Conservation (phyloP, 768 basidiomycete genomes). For the Tulasnella sp. region DNA sequence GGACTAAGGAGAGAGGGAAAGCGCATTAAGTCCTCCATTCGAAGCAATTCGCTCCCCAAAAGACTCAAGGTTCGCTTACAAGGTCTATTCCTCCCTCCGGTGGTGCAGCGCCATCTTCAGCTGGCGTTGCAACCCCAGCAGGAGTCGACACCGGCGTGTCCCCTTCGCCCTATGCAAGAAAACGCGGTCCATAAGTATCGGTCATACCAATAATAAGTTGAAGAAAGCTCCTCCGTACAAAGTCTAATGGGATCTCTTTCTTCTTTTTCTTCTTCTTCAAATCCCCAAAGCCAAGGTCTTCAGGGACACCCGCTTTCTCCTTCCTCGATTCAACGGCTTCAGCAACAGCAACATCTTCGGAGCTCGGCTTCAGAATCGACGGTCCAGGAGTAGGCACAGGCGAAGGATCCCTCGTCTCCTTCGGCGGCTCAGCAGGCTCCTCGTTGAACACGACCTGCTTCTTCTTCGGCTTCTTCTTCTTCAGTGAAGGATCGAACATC, state of each 20-base stretch:
- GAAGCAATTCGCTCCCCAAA: not conserved
- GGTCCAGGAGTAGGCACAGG: conserved; percentile 8
- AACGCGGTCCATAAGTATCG: not conserved
- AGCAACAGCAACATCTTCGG: conserved; percentile 27
- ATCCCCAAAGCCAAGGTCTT: conserved; percentile 78
- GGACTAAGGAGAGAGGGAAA: conserved; percentile 23
- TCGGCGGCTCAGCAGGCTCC: conserved; percentile 72
- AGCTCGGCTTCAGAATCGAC: conserved; percentile 20
- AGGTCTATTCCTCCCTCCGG: not conserved
- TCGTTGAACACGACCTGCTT: conserved; percentile 79
- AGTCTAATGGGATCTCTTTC: conserved; percentile 69
- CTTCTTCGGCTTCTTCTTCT: conserved; percentile 70
- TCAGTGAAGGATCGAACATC: conserved; percentile 73
- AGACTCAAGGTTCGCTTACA: not conserved
- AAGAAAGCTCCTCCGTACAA: conserved; percentile 22
- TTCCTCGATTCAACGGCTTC: conserved; percentile 25
- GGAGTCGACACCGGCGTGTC: not conserved
- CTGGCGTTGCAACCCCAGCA: conserved; percentile 23
- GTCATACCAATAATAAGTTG: not conserved
- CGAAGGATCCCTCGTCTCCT: not conserved
- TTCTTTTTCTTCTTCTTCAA: conserved; percentile 86
- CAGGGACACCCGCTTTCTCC: conserved; percentile 26
- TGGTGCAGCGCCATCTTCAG: conserved; percentile 21
- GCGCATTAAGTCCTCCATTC: not conserved
- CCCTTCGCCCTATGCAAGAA: not conserved